phyloP scores from a whole-genome alignment of 768 basidiomycete species.

The Gymnopilus junonius region DNA sequence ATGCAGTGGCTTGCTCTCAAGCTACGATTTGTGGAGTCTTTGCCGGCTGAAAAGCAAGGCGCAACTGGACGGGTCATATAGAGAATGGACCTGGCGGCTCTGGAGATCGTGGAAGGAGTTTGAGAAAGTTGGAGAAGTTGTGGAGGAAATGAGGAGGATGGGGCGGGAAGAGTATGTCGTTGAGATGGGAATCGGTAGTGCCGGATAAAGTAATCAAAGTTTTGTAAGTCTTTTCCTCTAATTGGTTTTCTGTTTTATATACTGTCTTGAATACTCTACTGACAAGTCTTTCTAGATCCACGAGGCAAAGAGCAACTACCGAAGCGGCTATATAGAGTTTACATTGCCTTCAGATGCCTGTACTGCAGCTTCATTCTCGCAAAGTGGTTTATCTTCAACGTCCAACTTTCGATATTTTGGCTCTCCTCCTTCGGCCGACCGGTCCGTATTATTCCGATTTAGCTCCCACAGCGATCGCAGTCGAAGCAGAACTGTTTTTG shows the following conservation, averaged over 20 bases:
- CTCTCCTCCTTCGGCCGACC: neutral
- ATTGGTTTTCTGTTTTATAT: neutral
- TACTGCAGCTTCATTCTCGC: too few relatives aligned
- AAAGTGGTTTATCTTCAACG: too few relatives aligned
- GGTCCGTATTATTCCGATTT: neutral
- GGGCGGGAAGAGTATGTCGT: conserved; percentile 60
- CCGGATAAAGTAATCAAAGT: conserved; percentile 18
- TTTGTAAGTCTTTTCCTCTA: too few relatives aligned
- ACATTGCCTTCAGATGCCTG: too few relatives aligned
- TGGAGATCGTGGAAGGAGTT: conserved; percentile 60
- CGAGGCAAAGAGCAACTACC: too few relatives aligned
- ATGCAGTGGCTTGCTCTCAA: conserved; percentile 83
- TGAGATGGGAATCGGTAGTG: conserved; percentile 69
- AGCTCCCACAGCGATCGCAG: neutral
- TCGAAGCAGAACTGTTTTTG: neutral
- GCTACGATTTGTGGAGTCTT: conserved; percentile 60
- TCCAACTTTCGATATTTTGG: too few relatives aligned
- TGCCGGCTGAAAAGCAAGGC: conserved; percentile 18
- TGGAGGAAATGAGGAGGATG: conserved; percentile 65
- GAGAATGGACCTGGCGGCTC: conserved; percentile 1
- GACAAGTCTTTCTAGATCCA: neutral
- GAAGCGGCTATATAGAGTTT: too few relatives aligned
- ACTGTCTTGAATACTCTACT: neutral
- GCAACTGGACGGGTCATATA: too few relatives aligned
- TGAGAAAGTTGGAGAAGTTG: conserved; percentile 70